phyloP scores from a whole-genome alignment of 331 rosid genomes.

The Quercus phellos region DNA sequence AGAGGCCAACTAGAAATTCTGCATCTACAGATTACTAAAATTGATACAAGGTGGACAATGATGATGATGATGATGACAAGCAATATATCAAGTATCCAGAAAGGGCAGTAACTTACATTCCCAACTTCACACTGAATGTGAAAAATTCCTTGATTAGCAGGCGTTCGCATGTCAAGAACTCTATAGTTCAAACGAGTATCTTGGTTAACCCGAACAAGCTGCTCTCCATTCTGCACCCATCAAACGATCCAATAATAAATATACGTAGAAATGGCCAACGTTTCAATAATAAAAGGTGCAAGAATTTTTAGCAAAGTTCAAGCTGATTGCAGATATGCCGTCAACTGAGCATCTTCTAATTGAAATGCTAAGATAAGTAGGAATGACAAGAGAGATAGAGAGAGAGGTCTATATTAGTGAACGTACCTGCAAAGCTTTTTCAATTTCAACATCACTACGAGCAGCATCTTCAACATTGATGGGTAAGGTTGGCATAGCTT shows the following conservation, averaged over 20 bases:
- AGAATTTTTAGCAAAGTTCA: neutral
- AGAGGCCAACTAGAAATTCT: neutral
- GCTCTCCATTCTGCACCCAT: slow-evolving; percentile 72
- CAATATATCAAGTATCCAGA: neutral
- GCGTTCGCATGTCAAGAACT: slow-evolving; percentile 75
- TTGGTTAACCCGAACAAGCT: slow-evolving; percentile 87
- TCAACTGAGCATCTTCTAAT: neutral
- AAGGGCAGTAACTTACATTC: neutral
- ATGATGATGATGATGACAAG: neutral
- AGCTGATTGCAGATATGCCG: neutral
- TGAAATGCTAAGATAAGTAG: neutral
- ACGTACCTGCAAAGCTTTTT: slow-evolving; percentile 60
- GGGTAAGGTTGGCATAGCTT: slow-evolving; percentile 56
- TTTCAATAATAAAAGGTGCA: neutral
- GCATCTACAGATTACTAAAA: neutral
- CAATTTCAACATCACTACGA: slow-evolving; percentile 78
- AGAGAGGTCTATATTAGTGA: neutral
- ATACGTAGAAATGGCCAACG: neutral
- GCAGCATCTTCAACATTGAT: slow-evolving; percentile 80
- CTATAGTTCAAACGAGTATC: slow-evolving; percentile 80
- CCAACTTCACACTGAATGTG: slow-evolving; percentile 66
- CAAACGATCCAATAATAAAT: slow-evolving; percentile 4
- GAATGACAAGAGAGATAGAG: neutral
- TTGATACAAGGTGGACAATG: neutral
- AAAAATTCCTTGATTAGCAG: slow-evolving; percentile 89